Evolutionary conservation across 805 yeast genomes (phyloP).

Genomic region (Metschnikowia lochheadii): DNA sequence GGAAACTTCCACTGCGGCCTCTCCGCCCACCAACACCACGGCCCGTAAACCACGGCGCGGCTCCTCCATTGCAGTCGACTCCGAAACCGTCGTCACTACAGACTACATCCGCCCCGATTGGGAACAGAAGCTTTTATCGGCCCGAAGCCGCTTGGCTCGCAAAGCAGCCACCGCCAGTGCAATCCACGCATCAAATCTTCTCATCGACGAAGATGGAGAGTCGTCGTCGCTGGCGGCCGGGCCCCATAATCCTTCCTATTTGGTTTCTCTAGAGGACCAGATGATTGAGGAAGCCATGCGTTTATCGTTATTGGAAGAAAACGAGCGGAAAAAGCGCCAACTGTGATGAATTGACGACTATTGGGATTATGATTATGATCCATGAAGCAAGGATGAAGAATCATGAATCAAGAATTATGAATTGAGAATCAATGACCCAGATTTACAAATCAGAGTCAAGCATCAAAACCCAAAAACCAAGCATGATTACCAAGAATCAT

Average conservation of each 20-base stretch:
- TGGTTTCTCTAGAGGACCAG: slow-evolving; percentile 47
- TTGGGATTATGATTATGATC: too few species aligned
- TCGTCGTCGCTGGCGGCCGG: not conserved
- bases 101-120: slow-evolving; percentile 91
- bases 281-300: slow-evolving; percentile 85
- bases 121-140: slow-evolving; percentile 69
- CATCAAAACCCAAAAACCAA: too few species aligned
- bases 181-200: slow-evolving; percentile 79
- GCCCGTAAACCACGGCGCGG: slow-evolving; percentile 21
- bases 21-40: not conserved
- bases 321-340: slow-evolving; percentile 40
- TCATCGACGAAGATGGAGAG: slow-evolving; percentile 35
- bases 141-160: slow-evolving; percentile 74
- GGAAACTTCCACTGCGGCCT: not conserved
- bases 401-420: too few species aligned
- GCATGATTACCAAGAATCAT: too few species aligned
- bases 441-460: too few species aligned
- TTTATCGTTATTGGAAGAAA: slow-evolving; percentile 67
- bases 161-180: slow-evolving; percentile 94
- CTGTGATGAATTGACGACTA: not conserved
- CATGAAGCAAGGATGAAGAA: too few species aligned
- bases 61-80: slow-evolving; percentile 57
- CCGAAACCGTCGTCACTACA: slow-evolving; percentile 69
- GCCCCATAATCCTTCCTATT: slow-evolving; percentile 7
- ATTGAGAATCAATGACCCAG: too few species aligned